Evolutionary conservation across 1,284 basidiomycete species (phyloP).

Genomic region (Papiliotrema terrestris): DNA sequence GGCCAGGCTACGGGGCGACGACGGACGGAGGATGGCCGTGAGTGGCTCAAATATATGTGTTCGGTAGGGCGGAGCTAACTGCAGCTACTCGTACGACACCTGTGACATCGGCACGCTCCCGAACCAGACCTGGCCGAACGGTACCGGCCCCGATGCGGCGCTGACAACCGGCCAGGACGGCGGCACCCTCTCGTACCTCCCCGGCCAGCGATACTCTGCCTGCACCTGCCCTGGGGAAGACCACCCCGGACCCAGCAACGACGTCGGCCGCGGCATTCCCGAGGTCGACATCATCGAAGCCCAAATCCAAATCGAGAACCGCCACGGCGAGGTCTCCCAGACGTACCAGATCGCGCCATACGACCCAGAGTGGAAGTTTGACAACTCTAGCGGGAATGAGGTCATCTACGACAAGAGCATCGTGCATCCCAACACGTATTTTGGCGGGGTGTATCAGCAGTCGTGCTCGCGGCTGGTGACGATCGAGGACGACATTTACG

Average conservation of each 20-base stretch:
- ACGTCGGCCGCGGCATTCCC: conserved; percentile 57
- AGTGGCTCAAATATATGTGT: too few relatives aligned
- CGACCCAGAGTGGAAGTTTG: conserved; percentile 63
- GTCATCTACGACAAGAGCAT: conserved; percentile 47
- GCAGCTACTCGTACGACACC: conserved; percentile 52
- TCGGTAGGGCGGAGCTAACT: not conserved
- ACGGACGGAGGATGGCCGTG: conserved; percentile 67
- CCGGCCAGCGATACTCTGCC: conserved; percentile 55
- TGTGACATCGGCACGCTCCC: conserved; percentile 43
- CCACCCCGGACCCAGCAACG: conserved; percentile 61
- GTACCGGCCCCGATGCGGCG: conserved; percentile 43
- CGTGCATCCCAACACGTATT: conserved; percentile 66
- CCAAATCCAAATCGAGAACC: conserved; percentile 42
- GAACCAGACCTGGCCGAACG: conserved; percentile 48
- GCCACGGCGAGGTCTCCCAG: conserved; percentile 24
- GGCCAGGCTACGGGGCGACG: conserved; percentile 57
- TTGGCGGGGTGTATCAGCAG: conserved; percentile 74
- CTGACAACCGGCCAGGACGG: conserved; percentile 39
- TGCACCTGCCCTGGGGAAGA: conserved; percentile 58
- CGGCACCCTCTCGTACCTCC: conserved; percentile 43
- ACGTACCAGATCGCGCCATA: conserved; percentile 51
- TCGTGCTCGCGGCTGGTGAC: conserved; percentile 59
- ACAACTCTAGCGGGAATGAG: conserved; percentile 50
- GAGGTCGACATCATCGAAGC: conserved; percentile 68
- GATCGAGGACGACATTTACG: conserved; percentile 55